Evolutionary conservation across 164 flowering plant species (phyloP).

Genomic region (Vitis vinifera): ASM3070453v1 NC_081819.1:21572501-21573000

Average conservation of each 20-base stretch:
- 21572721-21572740: constrained; percentile 89
- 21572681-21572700: constrained; percentile 70
- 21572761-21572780: constrained; percentile 96
- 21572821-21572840: constrained; percentile 77
- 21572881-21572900: constrained; percentile 93
- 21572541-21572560: neutral
- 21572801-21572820: constrained; percentile 99
- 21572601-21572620: constrained; percentile 41
- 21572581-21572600: constrained; percentile 6
- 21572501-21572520: neutral
- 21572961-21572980: constrained; percentile 52
- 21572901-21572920: constrained; percentile 91
- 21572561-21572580: too few relatives aligned
- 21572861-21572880: constrained; percentile 72
- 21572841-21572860: constrained; percentile 76
- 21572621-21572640: constrained; percentile 98
- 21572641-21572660: constrained; percentile 95
- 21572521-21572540: neutral
- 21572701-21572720: constrained; percentile 67
- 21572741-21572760: constrained; percentile 98
- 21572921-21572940: constrained; percentile 95
- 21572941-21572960: constrained; percentile 94
- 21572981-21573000: neutral
- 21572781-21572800: constrained; percentile 92
- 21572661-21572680: constrained; percentile 73